Evolutionary conservation across 1,284 basidiomycete genomes (phyloP), one percentile per base, ranked within the genome.

Genomic region (Boletus coffeatus): DNA sequence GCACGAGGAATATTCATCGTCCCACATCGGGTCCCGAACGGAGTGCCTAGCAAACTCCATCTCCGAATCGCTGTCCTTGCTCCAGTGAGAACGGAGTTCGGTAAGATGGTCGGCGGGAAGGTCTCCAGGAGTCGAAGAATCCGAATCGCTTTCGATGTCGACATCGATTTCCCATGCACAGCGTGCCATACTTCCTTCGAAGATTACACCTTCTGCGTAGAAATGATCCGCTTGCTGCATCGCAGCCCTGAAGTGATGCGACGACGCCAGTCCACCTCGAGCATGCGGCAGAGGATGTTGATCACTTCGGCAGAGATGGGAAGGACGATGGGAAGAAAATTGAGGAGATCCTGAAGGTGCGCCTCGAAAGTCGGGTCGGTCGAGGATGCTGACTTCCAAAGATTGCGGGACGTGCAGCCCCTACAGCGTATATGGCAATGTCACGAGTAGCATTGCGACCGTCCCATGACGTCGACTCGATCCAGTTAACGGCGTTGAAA

Each of bases 381-480:
- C 13, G 81, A 78, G 66, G 89, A 90, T n/a, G 97, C 96, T 56
- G 94, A 94, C 78, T 94, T 93, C 97, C 97, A 99, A 25, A 96
- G 96, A 72, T 98, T 98, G 64, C 95, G 89, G 25, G 25, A 29
- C 25, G 25, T 29, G 25, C 25, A 29, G 25, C 25, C 25, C 25
- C 25, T 29, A 29, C 25, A 29, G 25, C 25, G 25, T 29, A 29
- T 29, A 29, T 29, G 25, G 25, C 25, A 29, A 29, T 29, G 25
- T 29, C 25, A 29, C 25, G 25, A 29, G 25, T 29, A 29, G 25
- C 25, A 29, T 29, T 29, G 25, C 25, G 25, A 29, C 25, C 25
- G 25, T 29, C 25, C 25, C 25, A 29, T 29, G 25, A 29, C 25
- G 25, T 29, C 25, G 25, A 29, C 25, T 29, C 25, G 25, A 29